Conservation (phyloP, 495 filamentous ascomycete genomes). For the Trichoderma erinaceum region DNA sequence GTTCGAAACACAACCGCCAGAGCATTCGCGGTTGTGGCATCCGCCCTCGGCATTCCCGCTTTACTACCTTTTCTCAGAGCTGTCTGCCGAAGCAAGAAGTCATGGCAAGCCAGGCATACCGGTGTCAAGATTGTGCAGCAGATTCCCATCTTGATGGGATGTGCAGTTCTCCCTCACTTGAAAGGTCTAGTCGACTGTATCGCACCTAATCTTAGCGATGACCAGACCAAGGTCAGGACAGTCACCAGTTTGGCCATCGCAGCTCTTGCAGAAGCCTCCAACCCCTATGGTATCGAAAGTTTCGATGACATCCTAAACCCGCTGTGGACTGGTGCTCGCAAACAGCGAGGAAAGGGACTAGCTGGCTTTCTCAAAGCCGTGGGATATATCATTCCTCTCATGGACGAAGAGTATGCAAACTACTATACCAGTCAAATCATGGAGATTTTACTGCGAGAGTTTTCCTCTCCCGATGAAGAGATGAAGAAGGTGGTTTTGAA, state of each 20-base stretch:
- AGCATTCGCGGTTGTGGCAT: slow-evolving; percentile 96
- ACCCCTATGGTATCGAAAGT: slow-evolving; percentile 97
- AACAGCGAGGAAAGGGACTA: slow-evolving; percentile 93
- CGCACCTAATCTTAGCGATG: slow-evolving; percentile 89
- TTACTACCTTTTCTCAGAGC: slow-evolving; percentile 92
- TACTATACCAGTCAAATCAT: slow-evolving; percentile 99
- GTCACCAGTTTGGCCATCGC: slow-evolving; percentile 94
- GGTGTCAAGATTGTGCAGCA: slow-evolving; percentile 99
- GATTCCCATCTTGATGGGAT: slow-evolving; percentile 99
- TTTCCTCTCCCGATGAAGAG: slow-evolving; percentile 94
- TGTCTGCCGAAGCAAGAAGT: slow-evolving; percentile 95
- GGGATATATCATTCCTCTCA: slow-evolving; percentile 95
- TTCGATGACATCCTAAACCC: slow-evolving; percentile 98
- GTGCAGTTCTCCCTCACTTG: slow-evolving; percentile 90
- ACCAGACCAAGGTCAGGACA: slow-evolving; percentile 94
- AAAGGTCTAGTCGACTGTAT: slow-evolving; percentile 97
- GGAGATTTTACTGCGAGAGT: slow-evolving; percentile 95
- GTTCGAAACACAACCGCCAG: slow-evolving; percentile 98
- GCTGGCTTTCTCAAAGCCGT: slow-evolving; percentile 96
- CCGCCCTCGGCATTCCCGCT: slow-evolving; percentile 91
- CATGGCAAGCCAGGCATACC: slow-evolving; percentile 98
- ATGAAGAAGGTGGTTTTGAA: slow-evolving; percentile 99
- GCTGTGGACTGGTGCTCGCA: slow-evolving; percentile 90
- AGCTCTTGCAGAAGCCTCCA: slow-evolving; percentile 91
- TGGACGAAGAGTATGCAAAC: slow-evolving; percentile 99